Evolutionary conservation across 2,329 filamentous ascomycete species (phyloP).

Genomic region (Akanthomyces muscarius): DNA sequence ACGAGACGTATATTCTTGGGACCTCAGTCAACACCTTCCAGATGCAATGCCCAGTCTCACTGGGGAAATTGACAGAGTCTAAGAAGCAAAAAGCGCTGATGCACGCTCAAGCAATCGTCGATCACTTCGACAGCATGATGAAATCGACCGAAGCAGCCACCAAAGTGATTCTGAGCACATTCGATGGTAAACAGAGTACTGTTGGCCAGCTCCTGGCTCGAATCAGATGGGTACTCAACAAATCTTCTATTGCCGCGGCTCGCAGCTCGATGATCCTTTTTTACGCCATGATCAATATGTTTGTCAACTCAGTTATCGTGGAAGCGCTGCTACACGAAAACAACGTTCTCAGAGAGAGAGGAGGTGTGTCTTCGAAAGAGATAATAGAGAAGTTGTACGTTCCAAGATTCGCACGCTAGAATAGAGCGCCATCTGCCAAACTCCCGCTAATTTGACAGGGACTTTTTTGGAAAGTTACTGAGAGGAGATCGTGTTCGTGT

Average conservation of each 20-base stretch:
- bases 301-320: neutral
- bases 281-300: neutral
- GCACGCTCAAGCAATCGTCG: neutral
- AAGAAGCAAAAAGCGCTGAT: neutral
- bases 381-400: neutral
- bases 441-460: neutral
- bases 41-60: neutral
- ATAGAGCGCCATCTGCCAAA: neutral
- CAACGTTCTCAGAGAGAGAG: neutral
- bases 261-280: neutral
- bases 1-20: neutral
- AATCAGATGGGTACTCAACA: neutral
- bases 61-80: neutral
- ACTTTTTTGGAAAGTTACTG: neutral
- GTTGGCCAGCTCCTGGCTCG: neutral
- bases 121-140: neutral
- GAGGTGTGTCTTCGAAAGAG: neutral
- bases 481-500: neutral
- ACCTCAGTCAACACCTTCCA: neutral
- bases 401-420: too few species aligned
- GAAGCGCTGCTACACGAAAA: neutral
- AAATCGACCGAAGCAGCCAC: neutral
- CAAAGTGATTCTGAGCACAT: neutral
- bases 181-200: neutral
- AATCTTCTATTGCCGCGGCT: neutral